Percentiles rank a stretch among this genome's conserved stretches.
phyloP scores from a whole-genome alignment of 2,329 filamentous ascomycete genomes.

The Cucurbitaria berberidis region DNA sequence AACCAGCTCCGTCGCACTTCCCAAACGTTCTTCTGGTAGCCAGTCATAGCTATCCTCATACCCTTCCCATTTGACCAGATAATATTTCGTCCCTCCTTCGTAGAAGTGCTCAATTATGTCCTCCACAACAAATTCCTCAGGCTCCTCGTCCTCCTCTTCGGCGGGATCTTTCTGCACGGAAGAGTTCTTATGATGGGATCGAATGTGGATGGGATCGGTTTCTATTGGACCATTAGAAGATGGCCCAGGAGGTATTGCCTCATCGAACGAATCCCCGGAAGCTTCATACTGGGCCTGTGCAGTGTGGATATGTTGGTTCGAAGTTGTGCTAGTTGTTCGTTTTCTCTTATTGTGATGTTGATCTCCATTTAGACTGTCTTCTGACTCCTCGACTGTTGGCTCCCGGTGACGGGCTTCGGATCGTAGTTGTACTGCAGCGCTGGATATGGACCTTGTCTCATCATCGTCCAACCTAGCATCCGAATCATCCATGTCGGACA shows the following conservation, averaged over 20 bases:
- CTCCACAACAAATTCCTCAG: conserved; percentile 40
- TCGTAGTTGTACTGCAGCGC: conserved; percentile 16
- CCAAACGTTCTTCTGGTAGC: conserved; percentile 35
- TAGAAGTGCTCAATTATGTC: conserved; percentile 34
- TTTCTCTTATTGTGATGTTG: conserved; percentile 14
- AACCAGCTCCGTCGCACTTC: conserved; percentile 35
- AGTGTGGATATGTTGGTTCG: conserved; percentile 5
- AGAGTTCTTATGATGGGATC: background rate
- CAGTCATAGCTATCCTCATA: conserved; percentile 42
- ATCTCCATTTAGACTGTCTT: conserved; percentile 4
- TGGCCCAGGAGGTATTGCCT: background rate
- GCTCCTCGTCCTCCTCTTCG: conserved; percentile 7
- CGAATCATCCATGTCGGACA: conserved; percentile 10
- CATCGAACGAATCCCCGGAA: background rate
- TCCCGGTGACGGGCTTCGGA: conserved; percentile 3
- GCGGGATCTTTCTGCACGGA: background rate
- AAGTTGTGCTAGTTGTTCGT: conserved; percentile 17
- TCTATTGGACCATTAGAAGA: background rate
- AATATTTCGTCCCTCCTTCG: conserved; percentile 29
- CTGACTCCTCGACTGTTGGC: background rate
- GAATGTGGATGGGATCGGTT: background rate
- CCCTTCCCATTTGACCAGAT: conserved; percentile 45
- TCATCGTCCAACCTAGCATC: background rate
- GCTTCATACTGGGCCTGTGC: background rate
- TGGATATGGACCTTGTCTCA: conserved; percentile 18